A percentile compares a stretch with the other conserved stretches of the same genome.
Conservation (phyloP, 1,139 yeast genomes). For the Hemisphaericaspora subhashii region DNA sequence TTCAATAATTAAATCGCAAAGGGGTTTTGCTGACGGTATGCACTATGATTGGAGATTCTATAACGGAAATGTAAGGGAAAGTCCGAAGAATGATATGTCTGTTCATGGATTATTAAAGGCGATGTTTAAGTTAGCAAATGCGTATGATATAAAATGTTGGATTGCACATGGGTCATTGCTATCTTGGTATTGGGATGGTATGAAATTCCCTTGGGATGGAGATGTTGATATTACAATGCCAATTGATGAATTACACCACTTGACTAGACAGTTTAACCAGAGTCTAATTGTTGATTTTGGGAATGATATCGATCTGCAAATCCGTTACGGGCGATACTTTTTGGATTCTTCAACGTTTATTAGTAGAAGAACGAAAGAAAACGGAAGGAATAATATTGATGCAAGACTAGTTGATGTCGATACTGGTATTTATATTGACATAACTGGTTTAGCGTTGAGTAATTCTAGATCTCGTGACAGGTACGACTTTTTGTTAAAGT, state of each 20-base stretch:
- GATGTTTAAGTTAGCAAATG: constrained; percentile 33
- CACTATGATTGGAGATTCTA: constrained; percentile 51
- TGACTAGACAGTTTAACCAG: constrained; percentile 43
- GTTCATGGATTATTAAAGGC: constrained; percentile 32
- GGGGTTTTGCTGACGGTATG: constrained; percentile 31
- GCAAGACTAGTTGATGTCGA: constrained; percentile 79
- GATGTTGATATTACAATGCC: constrained; percentile 61
- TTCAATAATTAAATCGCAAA: constrained; percentile 27
- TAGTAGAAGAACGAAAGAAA: constrained; percentile 33
- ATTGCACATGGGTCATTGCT: constrained; percentile 54
- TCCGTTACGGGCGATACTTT: constrained; percentile 37
- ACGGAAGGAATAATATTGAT: constrained; percentile 67
- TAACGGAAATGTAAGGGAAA: constrained; percentile 30
- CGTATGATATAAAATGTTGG: constrained; percentile 37
- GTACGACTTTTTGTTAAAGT: constrained; percentile 19
- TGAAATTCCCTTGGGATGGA: constrained; percentile 55
- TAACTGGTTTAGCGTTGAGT: constrained; percentile 53
- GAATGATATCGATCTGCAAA: constrained; percentile 20
- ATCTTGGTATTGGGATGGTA: constrained; percentile 57
- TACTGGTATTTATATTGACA: constrained; percentile 74
- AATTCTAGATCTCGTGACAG: constrained; percentile 35
- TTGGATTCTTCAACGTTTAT: constrained; percentile 42
- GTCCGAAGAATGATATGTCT: constrained; percentile 25
- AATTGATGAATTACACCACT: constrained; percentile 40
- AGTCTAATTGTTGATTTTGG: constrained; percentile 40